Evolutionary conservation across 2,329 filamentous ascomycete genomes (phyloP).

Genomic region (Chalaropsis thielavioides): DNA sequence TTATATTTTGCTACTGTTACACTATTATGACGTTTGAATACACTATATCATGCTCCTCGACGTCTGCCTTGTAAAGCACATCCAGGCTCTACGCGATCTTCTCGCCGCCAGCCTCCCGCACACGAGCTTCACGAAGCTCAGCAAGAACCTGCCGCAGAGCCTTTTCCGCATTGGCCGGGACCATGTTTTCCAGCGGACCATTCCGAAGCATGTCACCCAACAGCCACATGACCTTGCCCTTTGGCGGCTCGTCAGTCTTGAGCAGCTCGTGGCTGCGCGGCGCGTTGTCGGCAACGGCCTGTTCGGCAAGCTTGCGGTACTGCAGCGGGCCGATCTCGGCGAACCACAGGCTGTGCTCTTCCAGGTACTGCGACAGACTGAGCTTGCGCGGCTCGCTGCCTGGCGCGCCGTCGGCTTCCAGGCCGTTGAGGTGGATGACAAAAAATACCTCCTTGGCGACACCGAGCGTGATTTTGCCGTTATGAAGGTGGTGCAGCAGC

Average conservation of each 20-base stretch:
- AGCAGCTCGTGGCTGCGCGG: conserved; percentile 30
- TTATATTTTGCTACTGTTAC: background rate
- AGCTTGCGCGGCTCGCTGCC: conserved; percentile 35
- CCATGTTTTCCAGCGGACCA: conserved; percentile 40
- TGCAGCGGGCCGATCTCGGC: conserved; percentile 34
- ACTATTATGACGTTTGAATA: background rate
- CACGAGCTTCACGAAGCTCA: background rate
- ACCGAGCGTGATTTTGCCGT: conserved; percentile 37
- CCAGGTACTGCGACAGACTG: conserved; percentile 38
- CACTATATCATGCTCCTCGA: background rate
- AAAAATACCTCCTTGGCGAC: conserved; percentile 41
- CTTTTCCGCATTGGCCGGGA: conserved; percentile 36
- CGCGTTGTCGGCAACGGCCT: conserved; percentile 30
- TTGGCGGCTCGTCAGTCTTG: conserved; percentile 35
- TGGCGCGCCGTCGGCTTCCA: conserved; percentile 14
- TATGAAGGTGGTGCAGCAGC: conserved; percentile 35
- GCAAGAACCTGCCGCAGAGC: conserved; percentile 26
- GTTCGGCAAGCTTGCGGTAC: conserved; percentile 34
- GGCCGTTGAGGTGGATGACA: conserved; percentile 8
- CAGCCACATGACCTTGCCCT: conserved; percentile 46
- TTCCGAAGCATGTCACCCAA: conserved; percentile 44
- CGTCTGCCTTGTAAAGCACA: background rate
- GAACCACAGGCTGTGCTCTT: conserved; percentile 39
- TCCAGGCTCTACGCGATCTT: background rate
- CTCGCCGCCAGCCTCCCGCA: too few relatives aligned